A percentile compares a stretch with the other conserved stretches of the same genome.
Conservation (phyloP, 148 eudicot species). For the Spergularia marina region DNA sequence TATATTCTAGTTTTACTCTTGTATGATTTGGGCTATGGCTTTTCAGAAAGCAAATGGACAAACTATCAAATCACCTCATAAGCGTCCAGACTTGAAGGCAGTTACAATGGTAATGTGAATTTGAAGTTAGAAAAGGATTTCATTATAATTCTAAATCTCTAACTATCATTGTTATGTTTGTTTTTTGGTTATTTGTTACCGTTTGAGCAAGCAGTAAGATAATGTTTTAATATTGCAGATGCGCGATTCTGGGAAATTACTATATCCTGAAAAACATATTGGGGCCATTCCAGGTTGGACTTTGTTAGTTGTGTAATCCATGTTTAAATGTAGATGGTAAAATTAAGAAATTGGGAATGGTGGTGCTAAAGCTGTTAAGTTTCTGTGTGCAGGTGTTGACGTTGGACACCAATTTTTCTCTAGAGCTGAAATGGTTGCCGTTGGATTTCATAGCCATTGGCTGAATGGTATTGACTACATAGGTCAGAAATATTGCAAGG, state of each 20-base stretch:
- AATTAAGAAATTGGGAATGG: not conserved
- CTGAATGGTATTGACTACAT: conserved; percentile 83
- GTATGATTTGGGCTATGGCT: not conserved
- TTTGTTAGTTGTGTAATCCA: not conserved
- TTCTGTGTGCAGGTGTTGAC: conserved; percentile 61
- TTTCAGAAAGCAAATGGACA: conserved; percentile 15
- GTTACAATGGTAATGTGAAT: conserved; percentile 27
- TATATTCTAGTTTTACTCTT: not conserved
- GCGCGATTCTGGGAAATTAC: conserved; percentile 31
- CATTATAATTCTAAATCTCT: not conserved
- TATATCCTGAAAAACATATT: conserved; percentile 45
- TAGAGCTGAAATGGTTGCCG: conserved; percentile 82
- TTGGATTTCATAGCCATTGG: conserved; percentile 92
- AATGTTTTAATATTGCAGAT: conserved; percentile 45
- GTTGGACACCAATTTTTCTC: conserved; percentile 94
- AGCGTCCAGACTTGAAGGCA: conserved; percentile 50
- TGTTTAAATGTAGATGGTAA: not conserved
- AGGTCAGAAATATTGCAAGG: conserved; percentile 35
- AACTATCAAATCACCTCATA: conserved; percentile 26
- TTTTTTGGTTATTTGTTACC: not conserved
- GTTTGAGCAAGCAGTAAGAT: not conserved
- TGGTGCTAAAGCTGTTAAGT: not conserved
- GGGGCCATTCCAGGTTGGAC: conserved; percentile 78
- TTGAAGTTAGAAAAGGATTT: not conserved
- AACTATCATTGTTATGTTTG: too few relatives aligned